Percentiles rank a stretch among this genome's conserved stretches.
Evolutionary conservation across 768 basidiomycete genomes (phyloP).

Genomic region (Amanita jacksonii): DNA sequence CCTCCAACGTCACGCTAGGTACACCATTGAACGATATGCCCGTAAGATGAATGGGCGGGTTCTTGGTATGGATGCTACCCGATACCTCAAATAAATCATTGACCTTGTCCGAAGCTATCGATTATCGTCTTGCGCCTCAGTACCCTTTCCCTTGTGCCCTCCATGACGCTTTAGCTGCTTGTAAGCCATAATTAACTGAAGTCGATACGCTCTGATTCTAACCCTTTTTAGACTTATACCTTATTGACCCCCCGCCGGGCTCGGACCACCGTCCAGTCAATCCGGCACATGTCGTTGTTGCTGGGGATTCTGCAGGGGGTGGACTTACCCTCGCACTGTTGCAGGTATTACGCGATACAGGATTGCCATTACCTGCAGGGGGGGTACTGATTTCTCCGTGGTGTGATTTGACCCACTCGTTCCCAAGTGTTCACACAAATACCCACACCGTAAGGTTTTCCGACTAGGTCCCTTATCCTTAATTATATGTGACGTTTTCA

Average conservation of each 20-base stretch:
- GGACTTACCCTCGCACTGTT: slow-evolving; percentile 77
- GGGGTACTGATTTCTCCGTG: slow-evolving; percentile 89
- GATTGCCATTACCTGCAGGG: slow-evolving; percentile 77
- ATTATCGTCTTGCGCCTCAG: slow-evolving; percentile 88
- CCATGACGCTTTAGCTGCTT: slow-evolving; percentile 84
- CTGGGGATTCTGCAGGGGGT: slow-evolving; percentile 92
- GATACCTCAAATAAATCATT: background rate
- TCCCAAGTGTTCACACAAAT: slow-evolving; percentile 80
- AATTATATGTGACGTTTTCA: slow-evolving; percentile 19
- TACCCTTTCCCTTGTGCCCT: slow-evolving; percentile 93
- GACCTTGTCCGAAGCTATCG: slow-evolving; percentile 42
- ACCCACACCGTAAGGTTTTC: slow-evolving; percentile 57
- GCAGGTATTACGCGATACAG: slow-evolving; percentile 78
- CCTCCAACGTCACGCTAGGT: slow-evolving; percentile 25
- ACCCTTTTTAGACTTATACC: slow-evolving; percentile 52
- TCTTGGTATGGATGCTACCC: slow-evolving; percentile 40
- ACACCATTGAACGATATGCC: slow-evolving; percentile 75
- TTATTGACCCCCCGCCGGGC: slow-evolving; percentile 78
- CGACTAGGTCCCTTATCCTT: background rate
- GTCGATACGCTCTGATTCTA: too few species aligned
- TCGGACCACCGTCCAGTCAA: slow-evolving; percentile 72
- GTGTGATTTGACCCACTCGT: slow-evolving; percentile 89
- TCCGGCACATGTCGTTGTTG: slow-evolving; percentile 74
- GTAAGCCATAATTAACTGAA: slow-evolving; percentile 40
- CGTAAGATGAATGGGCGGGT: slow-evolving; percentile 90